Evolutionary conservation across 768 basidiomycete species (phyloP), one percentile per base, ranked within the genome.

Genomic region (Pleurotus sapidus): DNA sequence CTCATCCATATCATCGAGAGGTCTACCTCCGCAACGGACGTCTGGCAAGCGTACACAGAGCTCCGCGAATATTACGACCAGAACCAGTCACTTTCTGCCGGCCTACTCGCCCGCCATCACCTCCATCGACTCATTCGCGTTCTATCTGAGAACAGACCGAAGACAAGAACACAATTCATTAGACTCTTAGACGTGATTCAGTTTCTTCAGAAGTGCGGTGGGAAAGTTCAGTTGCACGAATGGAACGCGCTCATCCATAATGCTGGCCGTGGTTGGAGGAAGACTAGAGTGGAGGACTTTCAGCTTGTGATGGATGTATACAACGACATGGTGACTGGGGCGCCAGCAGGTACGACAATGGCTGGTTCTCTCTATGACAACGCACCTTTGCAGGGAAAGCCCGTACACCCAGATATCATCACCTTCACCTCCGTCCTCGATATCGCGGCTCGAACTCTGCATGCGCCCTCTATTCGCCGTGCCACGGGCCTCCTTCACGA

Each of bases 211-310:
- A 70, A 70, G 18, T 74, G 72, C n/a, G 85, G 83, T 11, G 87
- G 84, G 20, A 71, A 56, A 9, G 67, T 91, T 30, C 74, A 81
- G 60, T 63, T 72, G n/a, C 84, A 83, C 77, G 83, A 91, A 67
- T 93, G 91, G 88, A 93, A 92, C 65, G 74, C 82, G 6, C 76
- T 93, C 46, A 81, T 93, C 58, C 79, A 87, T 62, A 78, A 76
- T 64, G 84, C 86, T 0, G 89, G 84, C 14, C 81, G 78, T 58
- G 87, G 88, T 3, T 84, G 79, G 73, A 79, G 88, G 57, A 84
- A 79, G 66, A 81, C 83, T 42, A 70, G 74, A 24, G 59, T 73
- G 49, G 78, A 78, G 57, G 84, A 90, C 59, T 87, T 87, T 70
- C 75, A 79, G 57, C 73, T 76, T 25, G 79, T 88, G 15, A 70